A percentile compares a stretch with the other conserved stretches of the same genome.
Conservation (phyloP, 148 eudicot species). For the Cornus suecica region DNA sequence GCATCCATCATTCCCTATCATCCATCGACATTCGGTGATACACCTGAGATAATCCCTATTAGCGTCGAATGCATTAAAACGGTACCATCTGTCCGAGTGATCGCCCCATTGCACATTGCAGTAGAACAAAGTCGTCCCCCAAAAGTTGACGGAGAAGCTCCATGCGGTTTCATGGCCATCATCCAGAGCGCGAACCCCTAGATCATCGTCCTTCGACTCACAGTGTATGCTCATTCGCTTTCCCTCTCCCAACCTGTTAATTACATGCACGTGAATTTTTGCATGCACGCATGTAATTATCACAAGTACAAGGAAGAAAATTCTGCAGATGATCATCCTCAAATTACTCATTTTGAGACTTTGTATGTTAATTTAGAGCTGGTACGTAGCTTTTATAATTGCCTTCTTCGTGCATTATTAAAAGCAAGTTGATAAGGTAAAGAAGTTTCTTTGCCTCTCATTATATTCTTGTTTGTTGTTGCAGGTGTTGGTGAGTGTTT, state of each 20-base stretch:
- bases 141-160: conserved; percentile 24
- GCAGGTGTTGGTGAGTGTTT: neutral
- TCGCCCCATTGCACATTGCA: conserved; percentile 26
- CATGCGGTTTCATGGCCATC: conserved; percentile 8
- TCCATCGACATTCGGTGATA: conserved; percentile 16
- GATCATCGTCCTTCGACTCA: conserved; percentile 25
- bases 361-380: neutral
- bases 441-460: neutral
- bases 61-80: conserved; percentile 24
- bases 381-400: too few relatives aligned
- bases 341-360: neutral
- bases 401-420: neutral
- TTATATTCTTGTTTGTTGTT: conserved; percentile 3
- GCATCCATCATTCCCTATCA: conserved; percentile 19
- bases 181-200: conserved; percentile 14
- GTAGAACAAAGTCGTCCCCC: conserved; percentile 29
- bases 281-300: neutral
- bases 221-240: conserved; percentile 23
- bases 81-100: neutral
- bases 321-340: too few relatives aligned
- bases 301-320: neutral
- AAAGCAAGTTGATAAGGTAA: neutral
- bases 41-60: conserved; percentile 16
- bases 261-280: conserved; percentile 13
- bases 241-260: conserved; percentile 15